Evolutionary conservation across 495 filamentous ascomycete genomes (phyloP).

Genomic region (Aspergillus coremiiformis): DNA sequence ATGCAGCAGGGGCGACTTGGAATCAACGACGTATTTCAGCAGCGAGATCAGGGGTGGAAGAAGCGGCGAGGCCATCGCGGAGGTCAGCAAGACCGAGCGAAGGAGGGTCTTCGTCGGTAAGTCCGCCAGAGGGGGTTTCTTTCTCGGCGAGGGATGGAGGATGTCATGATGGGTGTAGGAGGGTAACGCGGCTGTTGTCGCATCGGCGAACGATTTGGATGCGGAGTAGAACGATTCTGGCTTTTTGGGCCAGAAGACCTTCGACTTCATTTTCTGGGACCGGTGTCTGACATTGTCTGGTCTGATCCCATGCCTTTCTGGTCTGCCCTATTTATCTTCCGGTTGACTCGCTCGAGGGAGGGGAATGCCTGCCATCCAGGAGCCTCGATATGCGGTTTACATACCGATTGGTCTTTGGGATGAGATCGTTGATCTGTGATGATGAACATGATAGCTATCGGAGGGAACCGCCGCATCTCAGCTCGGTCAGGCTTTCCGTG

Average conservation of each 20-base stretch:
- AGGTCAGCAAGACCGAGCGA: slow-evolving; percentile 65
- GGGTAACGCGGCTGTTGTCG: slow-evolving; percentile 1
- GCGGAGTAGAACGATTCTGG: not conserved
- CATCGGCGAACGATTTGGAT: not conserved
- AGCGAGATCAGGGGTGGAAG: slow-evolving; percentile 54
- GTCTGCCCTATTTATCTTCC: slow-evolving; percentile 11
- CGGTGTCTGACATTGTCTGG: not conserved
- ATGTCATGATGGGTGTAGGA: slow-evolving; percentile 7
- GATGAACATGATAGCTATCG: not conserved
- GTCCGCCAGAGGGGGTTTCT: slow-evolving; percentile 48
- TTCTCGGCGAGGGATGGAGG: not conserved
- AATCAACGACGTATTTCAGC: slow-evolving; percentile 57
- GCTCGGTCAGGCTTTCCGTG: slow-evolving; percentile 6
- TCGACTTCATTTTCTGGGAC: slow-evolving; percentile 5
- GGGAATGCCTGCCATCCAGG: slow-evolving; percentile 4
- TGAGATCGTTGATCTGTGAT: not conserved
- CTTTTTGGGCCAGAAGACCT: slow-evolving; percentile 4
- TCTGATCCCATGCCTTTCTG: not conserved
- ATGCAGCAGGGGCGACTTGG: slow-evolving; percentile 47
- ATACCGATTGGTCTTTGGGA: slow-evolving; percentile 1
- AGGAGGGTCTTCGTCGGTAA: slow-evolving; percentile 62
- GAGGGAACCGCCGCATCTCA: not conserved
- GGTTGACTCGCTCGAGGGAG: not conserved
- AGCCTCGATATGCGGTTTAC: not conserved
- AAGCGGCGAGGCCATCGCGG: slow-evolving; percentile 67